These are phyloP conservation scores for Fusarium nisikadoi DNA, from an alignment of 2,329 filamentous ascomycete genomes.

Conservation along the genomic window DNA sequence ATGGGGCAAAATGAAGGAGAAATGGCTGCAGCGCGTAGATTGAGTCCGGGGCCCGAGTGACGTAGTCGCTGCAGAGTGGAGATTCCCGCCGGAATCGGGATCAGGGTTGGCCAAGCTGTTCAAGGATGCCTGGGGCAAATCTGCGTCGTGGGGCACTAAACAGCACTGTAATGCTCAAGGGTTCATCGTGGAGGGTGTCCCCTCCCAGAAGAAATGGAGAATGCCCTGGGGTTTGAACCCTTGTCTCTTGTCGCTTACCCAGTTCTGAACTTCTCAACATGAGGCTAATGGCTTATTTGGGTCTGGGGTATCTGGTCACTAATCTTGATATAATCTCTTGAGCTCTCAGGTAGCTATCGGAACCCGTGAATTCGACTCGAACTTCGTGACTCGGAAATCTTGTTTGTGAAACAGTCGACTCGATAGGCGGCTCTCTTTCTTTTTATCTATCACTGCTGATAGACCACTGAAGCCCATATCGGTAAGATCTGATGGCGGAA, in stretches of 20 bases:
- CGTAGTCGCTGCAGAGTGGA: slow-evolving; percentile 36
- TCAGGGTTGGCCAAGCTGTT: slow-evolving; percentile 17
- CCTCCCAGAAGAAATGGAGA: slow-evolving; percentile 16
- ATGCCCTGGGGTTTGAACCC: slow-evolving; percentile 16
- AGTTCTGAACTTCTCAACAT: slow-evolving; percentile 1
- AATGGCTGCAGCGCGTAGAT: slow-evolving; percentile 28
- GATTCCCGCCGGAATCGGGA: slow-evolving; percentile 25
- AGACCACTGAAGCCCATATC: background rate
- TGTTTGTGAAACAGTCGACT: background rate
- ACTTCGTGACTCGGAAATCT: slow-evolving; percentile 9
- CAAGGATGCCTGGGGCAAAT: slow-evolving; percentile 14
- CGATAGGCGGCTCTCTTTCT: background rate
- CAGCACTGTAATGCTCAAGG: slow-evolving; percentile 17
- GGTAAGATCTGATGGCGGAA: slow-evolving; percentile 13
- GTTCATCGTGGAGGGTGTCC: slow-evolving; percentile 20
- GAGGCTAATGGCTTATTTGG: slow-evolving; percentile 13
- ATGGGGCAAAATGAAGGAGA: slow-evolving; percentile 29
- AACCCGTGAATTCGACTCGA: slow-evolving; percentile 9
- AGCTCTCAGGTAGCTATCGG: slow-evolving; percentile 6
- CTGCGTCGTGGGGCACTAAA: slow-evolving; percentile 14
- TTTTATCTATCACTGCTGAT: background rate
- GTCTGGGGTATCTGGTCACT: slow-evolving; percentile 1
- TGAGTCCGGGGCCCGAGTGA: slow-evolving; percentile 31
- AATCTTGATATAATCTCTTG: slow-evolving; percentile 1
- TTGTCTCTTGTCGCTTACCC: slow-evolving; percentile 14